Evolutionary conservation across 768 basidiomycete genomes (phyloP).

Genomic region (Phanerodontia chrysosporium): DNA sequence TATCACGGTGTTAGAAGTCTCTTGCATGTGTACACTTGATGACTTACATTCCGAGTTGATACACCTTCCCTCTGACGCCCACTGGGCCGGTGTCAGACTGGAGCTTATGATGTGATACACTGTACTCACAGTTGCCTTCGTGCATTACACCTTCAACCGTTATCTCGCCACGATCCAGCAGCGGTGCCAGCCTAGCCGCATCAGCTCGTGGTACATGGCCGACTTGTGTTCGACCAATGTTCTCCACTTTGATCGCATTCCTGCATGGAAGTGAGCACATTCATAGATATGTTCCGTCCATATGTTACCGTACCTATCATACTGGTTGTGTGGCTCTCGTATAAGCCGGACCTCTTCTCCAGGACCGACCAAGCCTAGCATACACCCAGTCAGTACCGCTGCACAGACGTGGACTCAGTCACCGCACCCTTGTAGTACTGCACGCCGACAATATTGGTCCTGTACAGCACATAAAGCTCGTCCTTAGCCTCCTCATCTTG

Average conservation of each 20-base stretch:
- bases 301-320: slow-evolving; percentile 49
- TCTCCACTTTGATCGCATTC: slow-evolving; percentile 79
- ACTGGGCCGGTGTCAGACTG: slow-evolving; percentile 1
- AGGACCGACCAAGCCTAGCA: slow-evolving; percentile 65
- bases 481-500: slow-evolving; percentile 53
- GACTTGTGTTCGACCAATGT: slow-evolving; percentile 70
- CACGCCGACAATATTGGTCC: slow-evolving; percentile 71
- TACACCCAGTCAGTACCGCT: background rate
- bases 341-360: slow-evolving; percentile 73
- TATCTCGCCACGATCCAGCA: slow-evolving; percentile 61
- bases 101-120: background rate
- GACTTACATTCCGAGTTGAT: slow-evolving; percentile 60
- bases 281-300: background rate
- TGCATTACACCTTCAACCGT: slow-evolving; percentile 70
- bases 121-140: slow-evolving; percentile 59
- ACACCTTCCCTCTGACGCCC: slow-evolving; percentile 31
- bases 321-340: slow-evolving; percentile 62
- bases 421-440: slow-evolving; percentile 71
- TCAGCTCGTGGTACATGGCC: slow-evolving; percentile 71
- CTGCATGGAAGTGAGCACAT: slow-evolving; percentile 28
- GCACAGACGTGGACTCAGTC: background rate
- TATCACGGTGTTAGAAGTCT: background rate
- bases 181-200: slow-evolving; percentile 57
- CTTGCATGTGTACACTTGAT: background rate
- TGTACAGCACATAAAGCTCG: slow-evolving; percentile 61